These are phyloP conservation scores for Fonsecaea nubica DNA, from an alignment of 2,329 filamentous ascomycete species.

Conservation along the genomic window DNA sequence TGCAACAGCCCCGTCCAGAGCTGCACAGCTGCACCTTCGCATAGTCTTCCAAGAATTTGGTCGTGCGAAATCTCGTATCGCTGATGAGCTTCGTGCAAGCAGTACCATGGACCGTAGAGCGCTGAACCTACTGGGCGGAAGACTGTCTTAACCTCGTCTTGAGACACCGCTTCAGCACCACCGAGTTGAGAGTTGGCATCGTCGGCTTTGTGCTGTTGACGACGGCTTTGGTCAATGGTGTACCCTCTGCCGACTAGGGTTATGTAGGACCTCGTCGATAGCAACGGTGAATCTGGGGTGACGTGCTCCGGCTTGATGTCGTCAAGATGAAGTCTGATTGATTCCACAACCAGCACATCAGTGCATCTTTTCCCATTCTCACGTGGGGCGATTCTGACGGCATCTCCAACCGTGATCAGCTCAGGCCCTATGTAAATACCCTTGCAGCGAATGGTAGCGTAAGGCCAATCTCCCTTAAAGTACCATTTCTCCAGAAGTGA, in stretches of 20 bases:
- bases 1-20: conserved; percentile 38
- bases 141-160: conserved; percentile 45
- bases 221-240: conserved; percentile 44
- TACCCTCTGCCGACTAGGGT: conserved; percentile 60
- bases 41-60: conserved; percentile 61
- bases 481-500: conserved; percentile 60
- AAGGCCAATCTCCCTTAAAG: conserved; percentile 62
- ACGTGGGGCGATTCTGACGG: conserved; percentile 57
- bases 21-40: conserved; percentile 57
- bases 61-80: conserved; percentile 57
- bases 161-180: conserved; percentile 36
- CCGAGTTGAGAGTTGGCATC: background rate
- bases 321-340: conserved; percentile 59
- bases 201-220: conserved; percentile 15
- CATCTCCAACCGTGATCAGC: conserved; percentile 61
- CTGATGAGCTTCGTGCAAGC: conserved; percentile 51
- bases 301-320: conserved; percentile 57
- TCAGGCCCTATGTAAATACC: conserved; percentile 65
- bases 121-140: conserved; percentile 52
- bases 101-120: conserved; percentile 61
- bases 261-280: conserved; percentile 55
- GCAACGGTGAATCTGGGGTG: conserved; percentile 53
- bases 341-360: conserved; percentile 62
- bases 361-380: conserved; percentile 44
- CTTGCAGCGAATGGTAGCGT: conserved; percentile 59